Evolutionary conservation across 2,329 filamentous ascomycete genomes (phyloP).

Genomic region (Fonsecaea monophora): DNA sequence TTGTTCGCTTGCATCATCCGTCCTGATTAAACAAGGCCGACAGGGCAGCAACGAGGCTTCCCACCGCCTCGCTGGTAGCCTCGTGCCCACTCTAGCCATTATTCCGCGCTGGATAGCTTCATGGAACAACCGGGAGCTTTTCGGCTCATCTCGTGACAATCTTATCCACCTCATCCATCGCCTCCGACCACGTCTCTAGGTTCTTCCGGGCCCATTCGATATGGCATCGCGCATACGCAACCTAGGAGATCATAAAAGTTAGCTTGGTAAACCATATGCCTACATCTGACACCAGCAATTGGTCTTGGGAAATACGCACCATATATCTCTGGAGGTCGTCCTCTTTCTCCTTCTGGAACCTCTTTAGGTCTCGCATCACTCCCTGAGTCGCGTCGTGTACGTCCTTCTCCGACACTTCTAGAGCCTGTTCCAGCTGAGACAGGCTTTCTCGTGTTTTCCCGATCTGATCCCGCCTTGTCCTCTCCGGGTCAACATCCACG

Average conservation of each 20-base stretch:
- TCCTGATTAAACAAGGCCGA: conserved; percentile 6
- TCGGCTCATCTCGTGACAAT: conserved; percentile 60
- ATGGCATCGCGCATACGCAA: conserved; percentile 90
- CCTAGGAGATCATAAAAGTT: conserved; percentile 56
- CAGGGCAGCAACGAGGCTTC: conserved; percentile 1
- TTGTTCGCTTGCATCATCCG: background rate
- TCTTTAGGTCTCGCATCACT: conserved; percentile 84
- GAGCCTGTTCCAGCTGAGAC: conserved; percentile 81
- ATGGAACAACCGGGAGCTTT: background rate
- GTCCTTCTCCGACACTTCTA: conserved; percentile 85
- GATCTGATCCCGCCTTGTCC: conserved; percentile 89
- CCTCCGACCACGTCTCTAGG: conserved; percentile 91
- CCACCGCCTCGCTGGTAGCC: conserved; percentile 2
- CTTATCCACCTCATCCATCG: conserved; percentile 83
- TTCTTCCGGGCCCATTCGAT: conserved; percentile 94
- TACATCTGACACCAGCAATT: background rate
- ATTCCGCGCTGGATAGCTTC: background rate
- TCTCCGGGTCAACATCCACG: conserved; percentile 93
- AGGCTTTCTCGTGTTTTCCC: conserved; percentile 93
- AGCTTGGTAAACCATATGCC: background rate
- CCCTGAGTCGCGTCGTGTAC: conserved; percentile 91
- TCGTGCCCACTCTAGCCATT: background rate
- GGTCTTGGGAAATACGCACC: conserved; percentile 65
- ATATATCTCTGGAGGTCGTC: conserved; percentile 93
- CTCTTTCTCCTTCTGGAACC: conserved; percentile 96